A percentile compares a stretch with the other conserved stretches of the same genome.
Conservation (phyloP, 1,139 yeast species). For the Scheffersomyces segobiensis region DNA sequence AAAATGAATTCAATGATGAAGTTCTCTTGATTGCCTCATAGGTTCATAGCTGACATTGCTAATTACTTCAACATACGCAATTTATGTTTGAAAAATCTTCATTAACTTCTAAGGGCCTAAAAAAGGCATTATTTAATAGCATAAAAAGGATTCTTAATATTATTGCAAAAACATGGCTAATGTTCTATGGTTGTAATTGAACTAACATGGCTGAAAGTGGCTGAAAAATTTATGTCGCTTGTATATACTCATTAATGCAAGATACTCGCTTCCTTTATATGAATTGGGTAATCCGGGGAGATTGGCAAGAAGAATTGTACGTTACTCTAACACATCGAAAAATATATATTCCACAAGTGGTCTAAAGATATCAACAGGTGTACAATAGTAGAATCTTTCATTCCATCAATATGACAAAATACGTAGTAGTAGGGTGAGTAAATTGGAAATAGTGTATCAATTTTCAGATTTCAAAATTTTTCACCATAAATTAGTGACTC, state of each 20-base stretch:
- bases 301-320: not conserved
- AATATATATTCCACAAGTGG: not conserved
- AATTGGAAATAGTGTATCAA: not conserved
- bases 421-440: slow-evolving; percentile 37
- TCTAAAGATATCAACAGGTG: not conserved
- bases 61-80: not conserved
- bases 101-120: not conserved
- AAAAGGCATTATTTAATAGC: not conserved
- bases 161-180: not conserved
- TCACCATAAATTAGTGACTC: not conserved
- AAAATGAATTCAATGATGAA: not conserved
- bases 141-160: not conserved
- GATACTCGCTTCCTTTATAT: not conserved
- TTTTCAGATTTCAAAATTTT: not conserved
- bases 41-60: not conserved
- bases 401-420: slow-evolving; percentile 20
- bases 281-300: not conserved
- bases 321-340: not conserved
- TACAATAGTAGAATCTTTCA: not conserved
- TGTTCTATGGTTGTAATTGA: not conserved
- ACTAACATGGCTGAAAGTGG: not conserved
- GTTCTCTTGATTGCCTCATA: not conserved
- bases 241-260: not conserved
- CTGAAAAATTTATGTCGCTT: not conserved
- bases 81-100: not conserved